A percentile compares a stretch with the other conserved stretches of the same genome.
Evolutionary conservation across 345 rosid genomes (phyloP).

Genomic region (Pistacia atlantica): DNA sequence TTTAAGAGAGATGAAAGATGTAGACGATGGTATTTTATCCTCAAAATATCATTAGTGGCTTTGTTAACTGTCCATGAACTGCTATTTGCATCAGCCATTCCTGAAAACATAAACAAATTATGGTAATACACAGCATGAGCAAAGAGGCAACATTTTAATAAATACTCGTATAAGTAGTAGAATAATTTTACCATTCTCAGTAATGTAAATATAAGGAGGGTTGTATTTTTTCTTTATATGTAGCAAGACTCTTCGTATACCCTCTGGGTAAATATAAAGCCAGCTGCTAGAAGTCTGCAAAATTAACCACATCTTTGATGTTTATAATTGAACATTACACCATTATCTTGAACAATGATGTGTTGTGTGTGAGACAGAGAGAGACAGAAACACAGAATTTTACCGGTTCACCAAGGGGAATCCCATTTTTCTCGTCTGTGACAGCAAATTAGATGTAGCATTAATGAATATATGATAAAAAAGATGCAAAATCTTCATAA

Average conservation of each 20-base stretch:
- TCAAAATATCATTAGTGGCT: slow-evolving; percentile 36
- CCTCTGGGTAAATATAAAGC: slow-evolving; percentile 60
- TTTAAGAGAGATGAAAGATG: slow-evolving; percentile 36
- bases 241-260: slow-evolving; percentile 44
- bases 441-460: not conserved
- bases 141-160: too few species aligned
- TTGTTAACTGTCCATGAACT: slow-evolving; percentile 32
- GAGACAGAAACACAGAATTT: not conserved
- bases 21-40: slow-evolving; percentile 34
- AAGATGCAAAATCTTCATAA: not conserved
- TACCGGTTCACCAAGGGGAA: slow-evolving; percentile 47
- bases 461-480: not conserved
- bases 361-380: too few species aligned
- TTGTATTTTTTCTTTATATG: slow-evolving; percentile 48
- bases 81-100: slow-evolving; percentile 39
- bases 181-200: slow-evolving; percentile 55
- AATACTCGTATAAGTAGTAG: not conserved
- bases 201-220: slow-evolving; percentile 48
- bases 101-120: slow-evolving; percentile 13
- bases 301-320: not conserved
- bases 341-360: too few species aligned
- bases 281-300: slow-evolving; percentile 52
- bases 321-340: too few species aligned
- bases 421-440: slow-evolving; percentile 41
- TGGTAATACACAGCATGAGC: too few species aligned